These are phyloP conservation scores for Arachis hypogaea DNA, from an alignment of 306 rosid species.

Conservation along the genomic window DNA sequence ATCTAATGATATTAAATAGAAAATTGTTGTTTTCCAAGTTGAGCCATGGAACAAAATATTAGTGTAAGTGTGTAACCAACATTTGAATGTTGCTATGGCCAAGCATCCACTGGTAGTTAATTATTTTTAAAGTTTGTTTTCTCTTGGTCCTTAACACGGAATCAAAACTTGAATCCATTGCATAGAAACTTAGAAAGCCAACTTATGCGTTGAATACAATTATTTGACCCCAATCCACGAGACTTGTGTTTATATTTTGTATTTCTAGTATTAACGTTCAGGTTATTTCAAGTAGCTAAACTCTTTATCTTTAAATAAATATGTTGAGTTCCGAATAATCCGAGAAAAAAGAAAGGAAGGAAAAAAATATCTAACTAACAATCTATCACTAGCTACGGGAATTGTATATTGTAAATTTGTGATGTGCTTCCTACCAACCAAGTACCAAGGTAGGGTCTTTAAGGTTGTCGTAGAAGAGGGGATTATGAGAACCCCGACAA, in stretches of 20 bases:
- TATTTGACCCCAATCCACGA: background rate
- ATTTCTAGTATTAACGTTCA: background rate
- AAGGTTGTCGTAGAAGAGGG: background rate
- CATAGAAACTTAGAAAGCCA: background rate
- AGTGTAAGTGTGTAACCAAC: background rate
- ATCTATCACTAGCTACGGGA: too few species aligned
- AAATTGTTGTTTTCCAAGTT: too few species aligned
- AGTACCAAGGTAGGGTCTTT: background rate
- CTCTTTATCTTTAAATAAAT: too few species aligned
- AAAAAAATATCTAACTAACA: too few species aligned
- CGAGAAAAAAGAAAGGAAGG: too few species aligned
- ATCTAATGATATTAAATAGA: too few species aligned
- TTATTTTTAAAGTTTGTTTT: background rate
- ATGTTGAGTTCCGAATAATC: too few species aligned
- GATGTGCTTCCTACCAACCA: background rate
- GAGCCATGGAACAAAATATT: too few species aligned
- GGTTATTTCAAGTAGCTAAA: too few species aligned
- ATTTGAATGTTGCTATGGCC: background rate
- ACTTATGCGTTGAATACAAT: conserved; percentile 4
- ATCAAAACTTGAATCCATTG: background rate
- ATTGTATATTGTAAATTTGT: too few species aligned
- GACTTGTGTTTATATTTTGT: background rate
- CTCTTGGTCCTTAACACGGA: conserved; percentile 1
- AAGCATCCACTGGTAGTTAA: background rate
- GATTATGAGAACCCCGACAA: background rate